Percentiles rank a stretch among this genome's conserved stretches.
Conservation (phyloP, 1,284 basidiomycete genomes). For the Pseudozyma sp. region DNA sequence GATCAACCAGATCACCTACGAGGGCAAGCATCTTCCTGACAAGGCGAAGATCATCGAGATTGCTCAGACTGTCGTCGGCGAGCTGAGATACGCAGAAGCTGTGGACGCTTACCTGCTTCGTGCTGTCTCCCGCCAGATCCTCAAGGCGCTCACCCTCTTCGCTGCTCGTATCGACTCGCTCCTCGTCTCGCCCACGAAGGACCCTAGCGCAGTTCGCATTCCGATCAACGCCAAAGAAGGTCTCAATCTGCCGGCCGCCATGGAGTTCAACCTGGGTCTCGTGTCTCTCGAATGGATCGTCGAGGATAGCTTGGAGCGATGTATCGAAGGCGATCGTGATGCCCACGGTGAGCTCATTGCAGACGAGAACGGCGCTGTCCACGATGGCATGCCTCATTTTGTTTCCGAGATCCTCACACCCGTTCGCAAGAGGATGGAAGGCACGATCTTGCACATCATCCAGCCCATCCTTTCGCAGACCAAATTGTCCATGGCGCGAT, state of each 20-base stretch:
- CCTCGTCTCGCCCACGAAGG: conserved; percentile 57
- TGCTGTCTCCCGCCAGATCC: conserved; percentile 63
- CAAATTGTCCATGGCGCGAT: conserved; percentile 55
- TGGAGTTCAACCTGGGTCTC: conserved; percentile 67
- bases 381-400: conserved; percentile 62
- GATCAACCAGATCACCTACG: conserved; percentile 58
- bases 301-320: conserved; percentile 66
- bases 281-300: conserved; percentile 66
- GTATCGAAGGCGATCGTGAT: conserved; percentile 60
- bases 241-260: conserved; percentile 51
- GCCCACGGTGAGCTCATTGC: conserved; percentile 52
- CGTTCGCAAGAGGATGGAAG: conserved; percentile 66
- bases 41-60: conserved; percentile 61
- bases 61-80: conserved; percentile 58
- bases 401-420: conserved; percentile 67
- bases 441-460: conserved; percentile 66
- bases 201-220: conserved; percentile 51
- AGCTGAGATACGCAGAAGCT: conserved; percentile 59
- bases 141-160: conserved; percentile 67
- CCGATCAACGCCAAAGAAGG: conserved; percentile 59
- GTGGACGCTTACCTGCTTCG: conserved; percentile 66
- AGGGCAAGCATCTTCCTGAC: conserved; percentile 59
- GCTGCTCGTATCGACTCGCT: conserved; percentile 65
- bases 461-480: conserved; percentile 61
- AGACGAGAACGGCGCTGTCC: conserved; percentile 51